Conservation (phyloP, 108 stramenopile genomes). For the Thalassiosira profunda region DNA sequence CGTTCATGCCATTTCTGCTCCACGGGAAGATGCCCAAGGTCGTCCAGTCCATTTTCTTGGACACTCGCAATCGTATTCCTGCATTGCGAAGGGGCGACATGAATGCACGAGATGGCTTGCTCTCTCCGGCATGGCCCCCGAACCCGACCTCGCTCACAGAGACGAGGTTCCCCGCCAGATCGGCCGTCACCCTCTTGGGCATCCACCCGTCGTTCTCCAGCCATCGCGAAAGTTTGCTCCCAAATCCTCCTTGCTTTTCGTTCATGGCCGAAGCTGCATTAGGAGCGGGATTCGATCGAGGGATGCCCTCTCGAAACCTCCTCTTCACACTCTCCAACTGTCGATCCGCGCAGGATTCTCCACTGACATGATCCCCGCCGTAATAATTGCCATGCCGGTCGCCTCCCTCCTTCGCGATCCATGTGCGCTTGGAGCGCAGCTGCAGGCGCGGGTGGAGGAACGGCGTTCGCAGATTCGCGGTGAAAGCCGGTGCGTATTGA, state of each 20-base stretch:
- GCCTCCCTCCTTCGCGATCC: slow-evolving; percentile 21
- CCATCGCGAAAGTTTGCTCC: slow-evolving; percentile 24
- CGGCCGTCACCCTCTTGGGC: slow-evolving; percentile 23
- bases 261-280: background rate
- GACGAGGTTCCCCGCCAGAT: slow-evolving; percentile 38
- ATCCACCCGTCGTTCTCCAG: slow-evolving; percentile 52
- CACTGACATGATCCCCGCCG: slow-evolving; percentile 3
- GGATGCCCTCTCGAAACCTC: slow-evolving; percentile 7
- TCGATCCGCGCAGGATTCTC: slow-evolving; percentile 5
- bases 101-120: too few species aligned
- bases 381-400: slow-evolving; percentile 16
- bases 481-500: slow-evolving; percentile 28
- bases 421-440: slow-evolving; percentile 23
- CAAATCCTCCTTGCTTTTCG: background rate
- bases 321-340: slow-evolving; percentile 24
- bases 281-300: slow-evolving; percentile 9
- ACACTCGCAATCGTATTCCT: slow-evolving; percentile 35
- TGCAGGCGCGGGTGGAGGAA: slow-evolving; percentile 34
- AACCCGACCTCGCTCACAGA: slow-evolving; percentile 37
- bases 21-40: slow-evolving; percentile 43
- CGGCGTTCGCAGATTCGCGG: slow-evolving; percentile 19
- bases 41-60: slow-evolving; percentile 48
- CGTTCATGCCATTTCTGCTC: slow-evolving; percentile 16
- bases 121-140: background rate
- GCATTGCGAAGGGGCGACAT: slow-evolving; percentile 3